Base-by-base conservation (phyloP, 495 filamentous ascomycete genomes). In the Aspergillus egyptiacus region DNA sequence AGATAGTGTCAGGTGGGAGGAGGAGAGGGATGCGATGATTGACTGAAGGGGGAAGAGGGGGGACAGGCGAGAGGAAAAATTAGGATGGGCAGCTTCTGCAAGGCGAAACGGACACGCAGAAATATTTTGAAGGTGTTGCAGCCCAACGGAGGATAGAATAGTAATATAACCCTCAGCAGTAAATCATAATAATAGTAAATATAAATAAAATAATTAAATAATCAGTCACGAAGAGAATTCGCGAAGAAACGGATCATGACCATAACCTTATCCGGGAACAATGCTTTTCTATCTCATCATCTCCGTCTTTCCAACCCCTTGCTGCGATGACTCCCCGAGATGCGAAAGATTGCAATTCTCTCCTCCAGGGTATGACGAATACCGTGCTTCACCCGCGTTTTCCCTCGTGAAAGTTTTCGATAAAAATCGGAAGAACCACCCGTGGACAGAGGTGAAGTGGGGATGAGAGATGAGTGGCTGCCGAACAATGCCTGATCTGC, bases 401-500 rank as follows among this genome's bases (percentile, higher is more conserved):
- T 14, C 28, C 19, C 22, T 19, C 23, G 19, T 23, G 22, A 24
- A 38, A 48, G 48, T 46, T 27, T 45, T 55, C 53, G 41, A 40
- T 20, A 22, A 47, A 46, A 46, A 37, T 24, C 37, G 37, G 45
- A 43, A 48, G 10, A 23, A 20, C 27, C 7, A n/a, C n/a, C n/a
- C n/a, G n/a, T n/a, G n/a, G n/a, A 42, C 43, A 31, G 28, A 46
- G 32, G n/a, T n/a, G 40, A 42, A 34, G 51, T 54, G 47, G 53
- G 36, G 42, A 40, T 3, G 20, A 33, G 48, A 40, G 40, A 15
- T 44, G 42, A 55, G 39, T 55, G 53, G 53, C 42, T 50, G 47
- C 35, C 33, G 41, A 18, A 44, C 46, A 41, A 46, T 55, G 53
- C 53, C 53, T 55, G 53, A 55, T 55, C 53, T 50, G 53, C 53